Evolutionary conservation across 805 yeast genomes (phyloP), one percentile per base, ranked within the genome.

Genomic region (Lachancea thermotolerans): DNA sequence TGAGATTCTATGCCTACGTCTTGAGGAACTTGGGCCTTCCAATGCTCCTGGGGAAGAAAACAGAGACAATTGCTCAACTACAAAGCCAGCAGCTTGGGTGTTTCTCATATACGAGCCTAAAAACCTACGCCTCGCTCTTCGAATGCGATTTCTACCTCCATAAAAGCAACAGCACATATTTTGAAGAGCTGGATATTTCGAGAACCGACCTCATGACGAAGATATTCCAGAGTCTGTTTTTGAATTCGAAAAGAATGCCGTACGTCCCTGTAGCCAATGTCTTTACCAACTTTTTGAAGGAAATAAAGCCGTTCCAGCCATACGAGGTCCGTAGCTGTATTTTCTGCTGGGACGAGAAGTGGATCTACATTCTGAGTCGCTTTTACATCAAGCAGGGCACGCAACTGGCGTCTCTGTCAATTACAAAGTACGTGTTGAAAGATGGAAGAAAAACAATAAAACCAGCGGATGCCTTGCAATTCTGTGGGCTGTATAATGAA

Each of bases 131-230:
- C 27, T 81, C 91, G 1, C 79, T 85, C 7, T 65, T 85, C 57
- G 97, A 90, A 59, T 80, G 87, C 58, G 97, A 90, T 64, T 76
- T 85, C 69, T 87, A 87, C 58, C 56, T 88, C 39, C 98, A 90
- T 69, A 91, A 90, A 68, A 79, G 84, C 46, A 91, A 91, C 62
- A 80, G 91, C 6, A 84, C 95, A 1, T 91, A 90, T 65, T 83
- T 85, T 57, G 67, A 72, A 15, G 97, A 90, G 53, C 69, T 87
- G 59, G 97, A 90, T 59, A 71, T 88, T 50, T 79, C 86, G 2
- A 77, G 97, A 59, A 72, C 85, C 7, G 78, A 79, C 46, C 64
- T 82, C 44, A 67, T 88, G 67, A 65, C 77, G 18, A 62, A 67
- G 37, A 65, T 78, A 4, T 77, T 90, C 54, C 81, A 78, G 55